phyloP scores from a whole-genome alignment of 306 rosid species.

The Acacia melanoxylon region DNA sequence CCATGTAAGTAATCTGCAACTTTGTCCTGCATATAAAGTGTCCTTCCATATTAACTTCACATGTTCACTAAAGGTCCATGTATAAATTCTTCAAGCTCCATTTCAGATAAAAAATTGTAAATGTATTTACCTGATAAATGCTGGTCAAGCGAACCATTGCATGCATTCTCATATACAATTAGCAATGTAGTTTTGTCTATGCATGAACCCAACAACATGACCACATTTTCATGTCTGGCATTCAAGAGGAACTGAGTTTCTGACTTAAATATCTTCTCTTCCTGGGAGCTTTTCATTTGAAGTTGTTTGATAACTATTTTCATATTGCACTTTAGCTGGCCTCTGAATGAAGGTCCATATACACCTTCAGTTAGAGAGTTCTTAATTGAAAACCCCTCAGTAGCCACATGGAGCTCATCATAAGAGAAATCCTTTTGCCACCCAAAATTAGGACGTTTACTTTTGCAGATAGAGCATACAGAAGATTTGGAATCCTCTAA shows the following conservation, averaged over 20 bases:
- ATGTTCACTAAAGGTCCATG: background rate
- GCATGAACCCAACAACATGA: conserved; percentile 70
- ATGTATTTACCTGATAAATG: conserved; percentile 63
- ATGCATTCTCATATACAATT: conserved; percentile 66
- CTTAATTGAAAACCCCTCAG: conserved; percentile 55
- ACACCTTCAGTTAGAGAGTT: conserved; percentile 58
- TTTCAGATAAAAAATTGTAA: conserved; percentile 12
- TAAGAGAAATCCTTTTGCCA: conserved; percentile 55
- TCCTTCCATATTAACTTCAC: background rate
- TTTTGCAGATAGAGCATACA: conserved; percentile 54
- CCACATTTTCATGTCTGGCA: conserved; percentile 74
- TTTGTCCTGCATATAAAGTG: conserved; percentile 44
- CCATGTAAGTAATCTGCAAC: conserved; percentile 58
- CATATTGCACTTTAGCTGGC: conserved; percentile 44
- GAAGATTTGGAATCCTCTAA: conserved; percentile 32
- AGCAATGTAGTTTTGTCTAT: conserved; percentile 49
- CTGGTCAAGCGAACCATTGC: conserved; percentile 73
- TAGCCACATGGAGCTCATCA: conserved; percentile 60
- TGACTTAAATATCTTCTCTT: conserved; percentile 52
- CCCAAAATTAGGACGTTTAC: conserved; percentile 43
- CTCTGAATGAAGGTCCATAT: conserved; percentile 61
- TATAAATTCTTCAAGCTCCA: background rate
- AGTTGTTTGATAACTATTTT: conserved; percentile 70
- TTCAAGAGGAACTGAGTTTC: conserved; percentile 57
- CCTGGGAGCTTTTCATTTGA: conserved; percentile 54